Conservation (phyloP, 495 filamentous ascomycete genomes). For the Xylaria cubensis region DNA sequence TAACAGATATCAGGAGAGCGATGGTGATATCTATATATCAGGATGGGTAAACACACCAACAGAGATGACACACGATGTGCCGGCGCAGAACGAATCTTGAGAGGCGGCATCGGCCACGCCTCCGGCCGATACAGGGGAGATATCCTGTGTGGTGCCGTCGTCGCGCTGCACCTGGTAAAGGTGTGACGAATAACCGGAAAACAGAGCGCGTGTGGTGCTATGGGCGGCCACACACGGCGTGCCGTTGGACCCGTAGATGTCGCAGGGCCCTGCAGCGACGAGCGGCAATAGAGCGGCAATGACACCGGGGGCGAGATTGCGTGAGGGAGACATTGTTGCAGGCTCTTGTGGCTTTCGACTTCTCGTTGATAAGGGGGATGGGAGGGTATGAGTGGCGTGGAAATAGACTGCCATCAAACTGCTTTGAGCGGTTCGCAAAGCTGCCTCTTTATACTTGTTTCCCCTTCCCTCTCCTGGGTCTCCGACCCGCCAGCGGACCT, state of each 20-base stretch:
- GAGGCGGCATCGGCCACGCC: slow-evolving; percentile 1
- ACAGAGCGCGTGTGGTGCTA: slow-evolving; percentile 12
- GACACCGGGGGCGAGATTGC: slow-evolving; percentile 1
- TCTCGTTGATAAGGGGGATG: not conserved
- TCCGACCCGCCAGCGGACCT: not conserved
- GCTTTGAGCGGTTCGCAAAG: not conserved
- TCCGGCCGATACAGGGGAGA: not conserved
- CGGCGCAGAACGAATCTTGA: not conserved
- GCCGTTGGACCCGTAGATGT: slow-evolving; percentile 13
- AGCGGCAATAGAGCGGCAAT: slow-evolving; percentile 7
- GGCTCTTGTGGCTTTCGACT: not conserved
- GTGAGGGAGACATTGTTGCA: not conserved
- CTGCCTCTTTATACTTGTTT: not conserved
- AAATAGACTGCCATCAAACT: not conserved
- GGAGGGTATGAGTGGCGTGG: not conserved
- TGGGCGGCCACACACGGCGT: slow-evolving; percentile 10
- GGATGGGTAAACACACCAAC: not conserved
- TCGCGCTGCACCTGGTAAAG: slow-evolving; percentile 2
- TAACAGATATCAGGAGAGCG: not conserved
- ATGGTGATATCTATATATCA: not conserved
- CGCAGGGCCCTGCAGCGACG: slow-evolving; percentile 1
- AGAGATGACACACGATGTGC: not conserved
- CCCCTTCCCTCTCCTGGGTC: not conserved
- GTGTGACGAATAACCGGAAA: not conserved
- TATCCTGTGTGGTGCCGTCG: not conserved